Percentiles rank a stretch among this genome's conserved stretches.
phyloP scores from a whole-genome alignment of 768 basidiomycete species.

The Clathrus columnatus region DNA sequence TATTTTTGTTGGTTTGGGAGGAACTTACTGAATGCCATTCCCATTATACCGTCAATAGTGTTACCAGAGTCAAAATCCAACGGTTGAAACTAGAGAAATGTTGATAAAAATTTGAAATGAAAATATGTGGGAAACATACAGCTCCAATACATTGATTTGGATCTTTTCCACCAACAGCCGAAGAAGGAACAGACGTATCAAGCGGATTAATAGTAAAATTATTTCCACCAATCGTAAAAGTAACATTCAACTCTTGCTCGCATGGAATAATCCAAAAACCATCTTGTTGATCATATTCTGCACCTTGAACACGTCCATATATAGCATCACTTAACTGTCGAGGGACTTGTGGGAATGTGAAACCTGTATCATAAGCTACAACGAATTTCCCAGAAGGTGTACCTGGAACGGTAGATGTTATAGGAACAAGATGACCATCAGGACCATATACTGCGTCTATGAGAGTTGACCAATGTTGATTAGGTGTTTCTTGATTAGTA shows the following conservation, averaged over 20 bases:
- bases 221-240: slow-evolving; percentile 52
- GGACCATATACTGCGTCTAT: slow-evolving; percentile 58
- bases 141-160: neutral
- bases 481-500: slow-evolving; percentile 32
- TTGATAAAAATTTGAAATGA: neutral
- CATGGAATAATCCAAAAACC: slow-evolving; percentile 56
- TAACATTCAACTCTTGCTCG: slow-evolving; percentile 50
- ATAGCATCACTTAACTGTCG: slow-evolving; percentile 50
- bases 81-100: slow-evolving; percentile 52
- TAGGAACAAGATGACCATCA: slow-evolving; percentile 39
- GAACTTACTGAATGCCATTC: slow-evolving; percentile 61
- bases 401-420: slow-evolving; percentile 37
- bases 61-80: slow-evolving; percentile 35
- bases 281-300: slow-evolving; percentile 32
- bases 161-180: slow-evolving; percentile 28
- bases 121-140: neutral
- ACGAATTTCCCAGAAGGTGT: slow-evolving; percentile 34
- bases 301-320: slow-evolving; percentile 46
- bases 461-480: slow-evolving; percentile 60
- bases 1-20: neutral
- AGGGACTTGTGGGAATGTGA: slow-evolving; percentile 50
- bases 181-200: slow-evolving; percentile 34
- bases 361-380: slow-evolving; percentile 62
- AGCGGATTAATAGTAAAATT: slow-evolving; percentile 57
- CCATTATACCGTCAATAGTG: slow-evolving; percentile 55